Percentiles rank a stretch among this genome's conserved stretches.
Conservation (phyloP, 208 protist species). For the Strigomonas culicis region DNA sequence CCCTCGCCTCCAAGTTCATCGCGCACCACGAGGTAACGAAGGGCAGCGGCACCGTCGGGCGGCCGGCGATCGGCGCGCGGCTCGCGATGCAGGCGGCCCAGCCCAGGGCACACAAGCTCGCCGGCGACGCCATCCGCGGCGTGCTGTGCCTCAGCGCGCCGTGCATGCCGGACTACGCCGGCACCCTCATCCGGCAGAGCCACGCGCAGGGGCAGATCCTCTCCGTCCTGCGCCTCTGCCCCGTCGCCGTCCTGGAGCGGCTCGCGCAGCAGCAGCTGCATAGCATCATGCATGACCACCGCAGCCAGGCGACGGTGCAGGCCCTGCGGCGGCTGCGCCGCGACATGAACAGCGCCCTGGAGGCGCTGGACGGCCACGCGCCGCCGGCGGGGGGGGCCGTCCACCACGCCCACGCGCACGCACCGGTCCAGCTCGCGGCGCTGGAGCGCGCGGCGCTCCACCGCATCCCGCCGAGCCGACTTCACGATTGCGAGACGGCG, state of each 20-base stretch:
- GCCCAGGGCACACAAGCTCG: constrained; percentile 12
- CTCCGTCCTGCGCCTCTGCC: constrained; percentile 30
- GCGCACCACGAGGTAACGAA: constrained; percentile 36
- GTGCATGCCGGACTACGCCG: constrained; percentile 39
- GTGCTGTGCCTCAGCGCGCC: constrained; percentile 22
- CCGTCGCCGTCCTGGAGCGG: constrained; percentile 27
- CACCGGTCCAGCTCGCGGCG: background rate
- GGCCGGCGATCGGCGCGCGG: constrained; percentile 22
- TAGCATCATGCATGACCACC: constrained; percentile 19
- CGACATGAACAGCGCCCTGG: background rate
- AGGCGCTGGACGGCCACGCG: constrained; percentile 2
- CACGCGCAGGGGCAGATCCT: constrained; percentile 59
- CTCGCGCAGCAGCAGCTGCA: constrained; percentile 35
- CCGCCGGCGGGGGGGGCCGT: background rate
- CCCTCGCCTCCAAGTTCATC: constrained; percentile 59
- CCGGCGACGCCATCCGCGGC: constrained; percentile 9
- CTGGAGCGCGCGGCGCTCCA: background rate
- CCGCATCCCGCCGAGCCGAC: constrained; percentile 6
- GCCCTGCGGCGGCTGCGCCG: background rate
- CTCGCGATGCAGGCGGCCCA: constrained; percentile 38
- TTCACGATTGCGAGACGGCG: constrained; percentile 26
- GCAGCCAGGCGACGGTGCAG: constrained; percentile 1
- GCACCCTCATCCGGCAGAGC: constrained; percentile 50
- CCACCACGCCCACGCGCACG: background rate
- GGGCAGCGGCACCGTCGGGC: constrained; percentile 14